Evolutionary conservation across 2,329 filamentous ascomycete genomes (phyloP), one percentile per base, ranked within the genome.

Genomic region (Fusarium austroafricanum): DNA sequence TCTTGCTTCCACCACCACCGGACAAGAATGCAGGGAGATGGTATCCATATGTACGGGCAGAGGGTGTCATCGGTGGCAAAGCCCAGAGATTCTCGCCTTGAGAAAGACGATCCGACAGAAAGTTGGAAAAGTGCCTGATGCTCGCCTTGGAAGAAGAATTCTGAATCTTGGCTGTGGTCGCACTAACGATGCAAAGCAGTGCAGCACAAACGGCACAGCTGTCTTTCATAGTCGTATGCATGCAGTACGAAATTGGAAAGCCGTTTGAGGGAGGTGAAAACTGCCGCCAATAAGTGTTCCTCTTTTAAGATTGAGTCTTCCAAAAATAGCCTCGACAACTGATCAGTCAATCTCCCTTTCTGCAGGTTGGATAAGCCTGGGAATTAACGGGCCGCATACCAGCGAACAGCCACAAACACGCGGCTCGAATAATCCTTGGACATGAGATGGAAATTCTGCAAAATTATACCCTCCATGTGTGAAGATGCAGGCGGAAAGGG

Each of bases 261-360:
- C 51, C 23, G 23, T 28, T 50, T 44, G 35, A 61, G 40, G 45
- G 59, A 59, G 31, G 31, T 55, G 40, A 55, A 43, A 40, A 29
- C 50, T 35, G 26, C 40, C 49, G 31, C 65, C 56, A 54, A 68
- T 61, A 58, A 29, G 26, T 45, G 43, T 29, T 47, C 39, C 49
- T 61, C 38, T 51, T 68, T 68, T 69, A 69, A 68, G 61, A 69
- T 68, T 69, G 65, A 54, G 38, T 55, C 47, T 50, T 50, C 66
- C 65, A 68, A 68, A 68, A 68, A 68, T 69, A 68, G 65, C 23
- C 28, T 17, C 15, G 37, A 46, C 53, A 52, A 47, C 35, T 62
- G 21, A 62, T 69, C 61, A 55, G 44, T 63, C 56, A 69, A 67
- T 66, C 56, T 56, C 61, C 43, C 60, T 46, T 52, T 52, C 14